phyloP scores from a whole-genome alignment of 257 asterid genomes.

The Eucommia ulmoides region DNA sequence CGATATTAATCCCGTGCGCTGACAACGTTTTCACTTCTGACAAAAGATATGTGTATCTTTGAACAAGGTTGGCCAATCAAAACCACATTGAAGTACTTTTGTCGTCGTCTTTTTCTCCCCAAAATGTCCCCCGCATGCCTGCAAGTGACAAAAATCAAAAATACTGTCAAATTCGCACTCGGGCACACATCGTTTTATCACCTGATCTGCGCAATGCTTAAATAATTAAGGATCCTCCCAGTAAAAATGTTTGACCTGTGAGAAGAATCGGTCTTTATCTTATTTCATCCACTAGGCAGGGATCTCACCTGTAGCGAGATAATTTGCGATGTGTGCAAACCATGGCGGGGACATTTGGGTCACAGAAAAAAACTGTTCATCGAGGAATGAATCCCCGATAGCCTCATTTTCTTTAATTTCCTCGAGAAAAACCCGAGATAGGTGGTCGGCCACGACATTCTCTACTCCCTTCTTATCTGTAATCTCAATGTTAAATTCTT shows the following conservation, averaged over 20 bases:
- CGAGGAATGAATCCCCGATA: too few species aligned
- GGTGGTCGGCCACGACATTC: neutral
- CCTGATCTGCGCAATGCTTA: neutral
- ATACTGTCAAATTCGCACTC: neutral
- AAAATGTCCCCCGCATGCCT: neutral
- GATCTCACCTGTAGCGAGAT: neutral
- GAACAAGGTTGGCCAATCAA: neutral
- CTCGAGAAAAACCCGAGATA: too few species aligned
- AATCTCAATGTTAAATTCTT: too few species aligned
- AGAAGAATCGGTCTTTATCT: neutral
- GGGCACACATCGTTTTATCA: neutral
- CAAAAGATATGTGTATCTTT: neutral
- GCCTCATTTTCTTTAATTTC: too few species aligned
- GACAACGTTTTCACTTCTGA: neutral
- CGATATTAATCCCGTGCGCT: neutral
- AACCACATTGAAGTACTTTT: neutral
- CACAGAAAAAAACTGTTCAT: neutral
- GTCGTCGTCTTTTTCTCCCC: neutral
- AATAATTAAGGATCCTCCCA: neutral
- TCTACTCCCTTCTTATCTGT: too few species aligned
- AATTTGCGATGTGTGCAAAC: neutral
- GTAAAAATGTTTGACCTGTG: neutral
- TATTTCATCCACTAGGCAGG: neutral
- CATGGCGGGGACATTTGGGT: too few species aligned
- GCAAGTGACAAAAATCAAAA: neutral